These are phyloP conservation scores for Myxozyma sirexii DNA, from an alignment of 805 yeast species.

Conservation along the genomic window DNA sequence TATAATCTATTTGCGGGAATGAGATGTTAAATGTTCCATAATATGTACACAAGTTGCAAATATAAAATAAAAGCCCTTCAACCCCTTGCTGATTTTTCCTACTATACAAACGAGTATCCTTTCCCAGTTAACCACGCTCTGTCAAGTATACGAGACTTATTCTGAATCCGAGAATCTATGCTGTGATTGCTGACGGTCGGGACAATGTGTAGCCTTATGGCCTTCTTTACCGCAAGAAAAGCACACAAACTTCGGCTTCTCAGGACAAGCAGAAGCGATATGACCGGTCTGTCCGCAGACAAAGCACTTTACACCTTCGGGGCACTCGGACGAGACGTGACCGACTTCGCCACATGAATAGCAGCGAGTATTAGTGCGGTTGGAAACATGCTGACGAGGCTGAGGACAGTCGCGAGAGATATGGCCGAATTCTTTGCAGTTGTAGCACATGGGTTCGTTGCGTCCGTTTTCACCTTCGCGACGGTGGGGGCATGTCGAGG, in stretches of 20 bases:
- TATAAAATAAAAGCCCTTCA: too few relatives aligned
- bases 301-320: not conserved
- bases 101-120: too few relatives aligned
- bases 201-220: constrained; percentile 3
- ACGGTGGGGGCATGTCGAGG: not conserved
- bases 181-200: not conserved
- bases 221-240: constrained; percentile 5
- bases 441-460: not conserved
- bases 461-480: not conserved
- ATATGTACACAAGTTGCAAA: too few relatives aligned
- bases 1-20: too few relatives aligned
- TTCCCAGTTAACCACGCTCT: too few relatives aligned
- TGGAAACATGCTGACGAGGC: not conserved
- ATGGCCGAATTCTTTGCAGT: constrained; percentile 4
- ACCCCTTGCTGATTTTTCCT: too few relatives aligned
- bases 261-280: not conserved
- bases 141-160: too few relatives aligned
- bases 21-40: too few relatives aligned
- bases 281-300: not conserved
- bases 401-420: not conserved
- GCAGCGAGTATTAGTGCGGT: not conserved
- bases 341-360: constrained; percentile 1
- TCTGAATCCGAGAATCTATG: too few relatives aligned
- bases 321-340: not conserved
- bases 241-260: not conserved